A percentile compares a stretch with the other conserved stretches of the same genome.
phyloP scores from a whole-genome alignment of 768 basidiomycete species.

The Xerocomus brunneocitrinus region DNA sequence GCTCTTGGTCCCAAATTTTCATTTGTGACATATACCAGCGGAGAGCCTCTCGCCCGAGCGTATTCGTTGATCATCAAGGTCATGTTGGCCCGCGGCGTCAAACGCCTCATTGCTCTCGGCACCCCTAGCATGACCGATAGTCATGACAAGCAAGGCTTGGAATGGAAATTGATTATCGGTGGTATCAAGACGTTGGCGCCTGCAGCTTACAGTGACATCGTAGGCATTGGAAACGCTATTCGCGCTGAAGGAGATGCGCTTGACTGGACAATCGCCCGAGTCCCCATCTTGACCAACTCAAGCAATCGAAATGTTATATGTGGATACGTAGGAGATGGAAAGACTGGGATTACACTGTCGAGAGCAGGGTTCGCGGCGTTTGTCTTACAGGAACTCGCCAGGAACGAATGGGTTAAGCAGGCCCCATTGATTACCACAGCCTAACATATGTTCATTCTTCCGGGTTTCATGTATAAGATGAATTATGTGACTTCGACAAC shows the following conservation, averaged over 20 bases:
- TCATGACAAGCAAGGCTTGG: conserved; percentile 50
- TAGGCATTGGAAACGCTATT: conserved; percentile 56
- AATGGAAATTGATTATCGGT: conserved; percentile 36
- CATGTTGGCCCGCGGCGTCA: conserved; percentile 50
- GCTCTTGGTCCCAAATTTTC: conserved; percentile 52
- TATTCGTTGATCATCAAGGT: conserved; percentile 52
- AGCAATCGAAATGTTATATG: conserved; percentile 44
- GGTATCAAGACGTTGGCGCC: conserved; percentile 38
- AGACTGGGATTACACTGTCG: conserved; percentile 45
- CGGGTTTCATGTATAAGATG: not conserved
- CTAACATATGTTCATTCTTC: not conserved
- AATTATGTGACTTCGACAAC: not conserved
- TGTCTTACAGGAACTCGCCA: conserved; percentile 51
- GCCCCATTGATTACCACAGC: conserved; percentile 30
- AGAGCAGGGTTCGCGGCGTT: conserved; percentile 60
- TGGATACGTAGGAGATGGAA: conserved; percentile 67
- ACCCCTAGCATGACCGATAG: conserved; percentile 63
- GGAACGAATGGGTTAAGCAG: conserved; percentile 54
- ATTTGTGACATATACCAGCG: conserved; percentile 37
- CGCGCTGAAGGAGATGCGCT: conserved; percentile 44
- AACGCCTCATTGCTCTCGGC: conserved; percentile 61
- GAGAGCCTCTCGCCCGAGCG: conserved; percentile 58
- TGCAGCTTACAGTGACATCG: conserved; percentile 64
- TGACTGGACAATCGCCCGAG: conserved; percentile 68
- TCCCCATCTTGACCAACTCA: conserved; percentile 56